Conservation (phyloP, 495 filamentous ascomycete species). For the Astrothelium macrocarpum region DNA sequence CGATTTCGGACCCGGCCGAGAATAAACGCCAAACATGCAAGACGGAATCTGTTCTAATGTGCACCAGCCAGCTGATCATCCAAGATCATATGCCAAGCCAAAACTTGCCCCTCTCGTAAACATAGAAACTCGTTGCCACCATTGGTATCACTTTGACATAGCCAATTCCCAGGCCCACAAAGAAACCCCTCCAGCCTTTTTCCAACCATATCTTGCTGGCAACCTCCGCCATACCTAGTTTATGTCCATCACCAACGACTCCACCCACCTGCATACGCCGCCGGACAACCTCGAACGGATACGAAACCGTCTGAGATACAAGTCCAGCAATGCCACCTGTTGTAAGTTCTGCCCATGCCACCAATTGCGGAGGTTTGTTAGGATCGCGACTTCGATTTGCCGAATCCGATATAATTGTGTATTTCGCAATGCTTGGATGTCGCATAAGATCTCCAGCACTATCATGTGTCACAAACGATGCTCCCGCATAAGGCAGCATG, state of each 20-base stretch:
- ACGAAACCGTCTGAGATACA: slow-evolving; percentile 81
- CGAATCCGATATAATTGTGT: slow-evolving; percentile 52
- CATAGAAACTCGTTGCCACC: slow-evolving; percentile 67
- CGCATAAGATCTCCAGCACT: slow-evolving; percentile 74
- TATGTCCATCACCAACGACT: slow-evolving; percentile 78
- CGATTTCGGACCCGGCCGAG: background rate
- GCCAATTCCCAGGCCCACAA: slow-evolving; percentile 85
- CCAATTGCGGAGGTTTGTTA: slow-evolving; percentile 55
- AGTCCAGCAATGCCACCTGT: slow-evolving; percentile 79
- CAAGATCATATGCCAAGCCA: slow-evolving; percentile 52
- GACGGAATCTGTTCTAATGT: background rate
- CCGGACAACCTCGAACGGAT: slow-evolving; percentile 86
- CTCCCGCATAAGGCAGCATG: slow-evolving; percentile 93
- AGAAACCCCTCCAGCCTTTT: slow-evolving; percentile 73
- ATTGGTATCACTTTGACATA: slow-evolving; percentile 92
- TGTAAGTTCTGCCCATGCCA: slow-evolving; percentile 71
- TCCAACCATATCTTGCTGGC: slow-evolving; percentile 61
- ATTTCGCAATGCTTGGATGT: slow-evolving; percentile 48
- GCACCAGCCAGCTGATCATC: background rate
- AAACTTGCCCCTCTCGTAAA: slow-evolving; percentile 76
- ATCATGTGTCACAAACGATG: slow-evolving; percentile 96
- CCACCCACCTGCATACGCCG: slow-evolving; percentile 94
- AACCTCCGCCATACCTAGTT: slow-evolving; percentile 71
- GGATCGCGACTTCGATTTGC: slow-evolving; percentile 33
- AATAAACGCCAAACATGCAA: background rate